Evolutionary conservation across 108 stramenopile genomes (phyloP), one percentile per base, ranked within the genome.

Genomic region (Aurantiochytrium sp.): DNA sequence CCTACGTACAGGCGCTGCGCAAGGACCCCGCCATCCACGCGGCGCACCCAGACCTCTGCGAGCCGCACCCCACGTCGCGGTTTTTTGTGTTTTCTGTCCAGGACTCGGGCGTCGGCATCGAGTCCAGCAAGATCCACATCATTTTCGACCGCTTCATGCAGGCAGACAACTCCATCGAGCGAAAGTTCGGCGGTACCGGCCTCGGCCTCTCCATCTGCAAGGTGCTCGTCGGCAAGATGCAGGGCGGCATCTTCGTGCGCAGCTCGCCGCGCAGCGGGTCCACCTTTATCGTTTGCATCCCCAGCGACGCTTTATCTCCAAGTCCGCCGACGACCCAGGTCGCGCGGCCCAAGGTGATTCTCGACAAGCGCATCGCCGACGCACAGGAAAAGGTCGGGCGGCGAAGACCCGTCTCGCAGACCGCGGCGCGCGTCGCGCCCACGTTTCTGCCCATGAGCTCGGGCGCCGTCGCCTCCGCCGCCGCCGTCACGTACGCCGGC

Each of bases 31-130:
- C 32, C 34, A 65, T 65, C 34, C 24, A 65, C 19, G 24, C 22
- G 22, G 59, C 59, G 8, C 59, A 65, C 34, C 59, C 59, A 4
- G 12, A 65, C 15, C 15, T 65, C 1, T 10, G 32, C 27, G 59
- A 65, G 24, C 59, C 59, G 12, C 59, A 34, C 8, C 15, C 59
- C 59, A 2, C 59, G 10, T 24, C 22, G 10, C 59, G 59, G 15
- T 65, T 65, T 27, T 65, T 65, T 27, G 59, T 65, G 8, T 65
- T 81, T 48, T 81, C 42, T 21, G 73, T 81, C 24, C 42, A 81
- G 32, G 73, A 81, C 45, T 48, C 73, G 24, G 73, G 73, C 73
- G 73, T 81, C n/a, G 73, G 73, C 73, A 81, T 81, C 32, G 73
- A 81, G 30, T 24, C 39, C n/a, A 42, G 21, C 8, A 48, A 41